phyloP scores from a whole-genome alignment of 2,329 filamentous ascomycete genomes.

The Aspergillus neoniger region DNA sequence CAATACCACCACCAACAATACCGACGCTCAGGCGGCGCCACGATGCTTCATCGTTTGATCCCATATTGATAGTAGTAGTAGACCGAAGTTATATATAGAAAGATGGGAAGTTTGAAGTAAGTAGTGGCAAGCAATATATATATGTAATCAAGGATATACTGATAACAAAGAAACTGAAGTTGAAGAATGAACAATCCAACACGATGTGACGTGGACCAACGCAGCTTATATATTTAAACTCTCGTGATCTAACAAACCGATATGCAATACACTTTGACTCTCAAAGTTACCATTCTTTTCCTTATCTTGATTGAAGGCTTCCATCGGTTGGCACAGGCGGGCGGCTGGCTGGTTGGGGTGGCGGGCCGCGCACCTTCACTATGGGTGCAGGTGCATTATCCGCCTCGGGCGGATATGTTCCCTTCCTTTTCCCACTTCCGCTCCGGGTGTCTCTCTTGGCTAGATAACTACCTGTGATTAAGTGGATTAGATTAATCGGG shows the following conservation, averaged over 20 bases:
- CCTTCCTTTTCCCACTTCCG: not conserved
- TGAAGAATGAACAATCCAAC: too few relatives aligned
- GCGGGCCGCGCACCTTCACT: constrained; percentile 3
- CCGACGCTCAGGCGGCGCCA: constrained; percentile 53
- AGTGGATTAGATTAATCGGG: too few relatives aligned
- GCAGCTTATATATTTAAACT: too few relatives aligned
- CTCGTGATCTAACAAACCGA: too few relatives aligned
- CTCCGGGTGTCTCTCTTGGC: too few relatives aligned
- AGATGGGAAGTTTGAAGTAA: not conserved
- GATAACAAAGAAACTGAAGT: too few relatives aligned
- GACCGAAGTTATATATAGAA: not conserved
- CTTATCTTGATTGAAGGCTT: not conserved
- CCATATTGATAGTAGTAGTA: constrained; percentile 17
- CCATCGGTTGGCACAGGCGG: not conserved
- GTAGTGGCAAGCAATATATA: too few relatives aligned
- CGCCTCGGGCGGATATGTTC: not conserved
- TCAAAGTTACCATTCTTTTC: not conserved
- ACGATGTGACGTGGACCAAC: too few relatives aligned
- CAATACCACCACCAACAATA: constrained; percentile 56
- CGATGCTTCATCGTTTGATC: constrained; percentile 20
- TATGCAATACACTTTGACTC: too few relatives aligned
- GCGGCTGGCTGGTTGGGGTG: not conserved
- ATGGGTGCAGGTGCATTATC: not conserved
- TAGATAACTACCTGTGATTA: too few relatives aligned
- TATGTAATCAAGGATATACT: too few relatives aligned